A percentile compares a stretch with the other conserved stretches of the same genome.
phyloP scores from a whole-genome alignment of 2,329 filamentous ascomycete genomes.

The Neonectria faginata region DNA sequence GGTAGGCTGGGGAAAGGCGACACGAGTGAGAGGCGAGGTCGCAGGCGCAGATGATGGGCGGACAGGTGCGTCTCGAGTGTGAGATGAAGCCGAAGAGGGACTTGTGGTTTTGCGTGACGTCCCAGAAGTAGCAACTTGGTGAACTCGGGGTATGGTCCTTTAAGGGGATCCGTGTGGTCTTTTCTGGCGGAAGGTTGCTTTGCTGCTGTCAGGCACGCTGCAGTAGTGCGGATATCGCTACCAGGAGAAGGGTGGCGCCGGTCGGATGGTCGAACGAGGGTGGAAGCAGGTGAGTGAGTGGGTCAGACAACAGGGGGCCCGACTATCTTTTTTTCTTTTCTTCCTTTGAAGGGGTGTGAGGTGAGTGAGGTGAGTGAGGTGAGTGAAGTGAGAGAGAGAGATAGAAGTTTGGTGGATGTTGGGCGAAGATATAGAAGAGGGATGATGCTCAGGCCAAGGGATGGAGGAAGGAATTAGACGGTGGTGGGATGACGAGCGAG shows the following conservation, averaged over 20 bases:
- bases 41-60: constrained; percentile 41
- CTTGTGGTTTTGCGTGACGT: constrained; percentile 31
- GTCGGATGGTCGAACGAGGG: constrained; percentile 44
- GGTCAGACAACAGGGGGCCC: constrained; percentile 44
- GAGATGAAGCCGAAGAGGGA: constrained; percentile 27
- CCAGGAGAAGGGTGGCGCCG: constrained; percentile 40
- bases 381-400: not conserved
- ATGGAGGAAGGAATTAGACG: constrained; percentile 14
- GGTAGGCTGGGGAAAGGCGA: constrained; percentile 48
- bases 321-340: constrained; percentile 24
- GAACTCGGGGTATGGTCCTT: constrained; percentile 40
- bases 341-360: constrained; percentile 7
- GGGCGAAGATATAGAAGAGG: not conserved
- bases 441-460: not conserved
- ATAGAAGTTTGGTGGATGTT: not conserved
- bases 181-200: constrained; percentile 35
- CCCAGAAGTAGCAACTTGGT: constrained; percentile 29
- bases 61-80: constrained; percentile 41
- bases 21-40: constrained; percentile 49
- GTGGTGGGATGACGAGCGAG: constrained; percentile 5
- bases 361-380: constrained; percentile 28
- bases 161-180: constrained; percentile 34
- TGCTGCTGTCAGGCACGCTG: constrained; percentile 32
- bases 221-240: constrained; percentile 36
- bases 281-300: constrained; percentile 30